Percentiles rank a stretch among this genome's conserved stretches.
These are phyloP conservation scores for Thozetella sp. DNA, from an alignment of 495 filamentous ascomycete genomes.

Conservation along the genomic window DNA sequence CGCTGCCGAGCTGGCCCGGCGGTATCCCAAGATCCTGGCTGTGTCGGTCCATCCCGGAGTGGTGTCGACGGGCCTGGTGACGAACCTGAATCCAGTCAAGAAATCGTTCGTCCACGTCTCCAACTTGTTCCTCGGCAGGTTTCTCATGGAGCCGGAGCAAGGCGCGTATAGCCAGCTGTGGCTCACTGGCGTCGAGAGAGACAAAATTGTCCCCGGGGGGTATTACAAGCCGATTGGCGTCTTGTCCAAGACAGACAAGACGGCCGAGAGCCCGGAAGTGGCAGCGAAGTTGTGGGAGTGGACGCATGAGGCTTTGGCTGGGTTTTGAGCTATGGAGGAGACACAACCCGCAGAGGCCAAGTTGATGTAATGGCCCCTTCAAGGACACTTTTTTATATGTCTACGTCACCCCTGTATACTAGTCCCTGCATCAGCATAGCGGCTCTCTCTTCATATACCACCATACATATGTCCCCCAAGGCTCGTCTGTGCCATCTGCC, in stretches of 20 bases:
- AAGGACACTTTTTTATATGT: no score
- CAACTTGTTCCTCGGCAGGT: not conserved
- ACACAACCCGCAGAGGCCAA: not conserved
- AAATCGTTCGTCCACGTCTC: not conserved
- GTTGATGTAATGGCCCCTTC: not conserved
- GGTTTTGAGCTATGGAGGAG: not conserved
- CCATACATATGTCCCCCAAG: conserved; percentile 24
- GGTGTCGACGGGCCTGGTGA: conserved; percentile 33
- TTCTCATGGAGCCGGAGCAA: conserved; percentile 8
- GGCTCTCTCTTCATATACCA: conserved; percentile 23
- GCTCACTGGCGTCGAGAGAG: conserved; percentile 1
- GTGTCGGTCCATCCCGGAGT: conserved; percentile 68
- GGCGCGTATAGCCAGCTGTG: conserved; percentile 20
- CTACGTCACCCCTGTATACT: no score
- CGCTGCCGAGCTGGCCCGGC: conserved; percentile 56
- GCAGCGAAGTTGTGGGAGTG: conserved; percentile 16
- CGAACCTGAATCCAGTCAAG: conserved; percentile 6
- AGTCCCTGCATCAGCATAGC: not conserved
- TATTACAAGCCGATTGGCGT: conserved; percentile 18
- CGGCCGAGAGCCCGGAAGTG: conserved; percentile 7
- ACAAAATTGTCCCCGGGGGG: conserved; percentile 4
- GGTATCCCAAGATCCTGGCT: conserved; percentile 56
- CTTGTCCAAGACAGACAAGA: conserved; percentile 1
- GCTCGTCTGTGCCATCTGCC: conserved; percentile 11
- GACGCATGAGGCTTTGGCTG: conserved; percentile 9